phyloP scores from a whole-genome alignment of 2,329 filamentous ascomycete genomes.

The Tolypocladium endophyticum region DNA sequence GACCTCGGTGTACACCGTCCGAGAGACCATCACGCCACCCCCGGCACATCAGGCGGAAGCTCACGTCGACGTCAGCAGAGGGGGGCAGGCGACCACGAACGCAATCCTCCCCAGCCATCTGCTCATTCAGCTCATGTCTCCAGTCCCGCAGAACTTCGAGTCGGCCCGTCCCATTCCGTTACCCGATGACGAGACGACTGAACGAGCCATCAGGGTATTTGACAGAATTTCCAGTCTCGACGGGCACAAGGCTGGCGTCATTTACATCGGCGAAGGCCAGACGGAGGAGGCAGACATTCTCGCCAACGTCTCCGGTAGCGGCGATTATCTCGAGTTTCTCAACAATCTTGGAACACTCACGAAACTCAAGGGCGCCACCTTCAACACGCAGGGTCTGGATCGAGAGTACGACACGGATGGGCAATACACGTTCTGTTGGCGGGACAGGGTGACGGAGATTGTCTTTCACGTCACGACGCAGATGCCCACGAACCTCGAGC shows the following conservation, averaged over 20 bases:
- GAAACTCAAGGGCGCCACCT: conserved; percentile 67
- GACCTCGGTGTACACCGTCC: conserved; percentile 47
- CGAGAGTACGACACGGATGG: conserved; percentile 69
- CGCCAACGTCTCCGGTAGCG: conserved; percentile 74
- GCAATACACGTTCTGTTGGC: conserved; percentile 85
- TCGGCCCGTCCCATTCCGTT: conserved; percentile 63
- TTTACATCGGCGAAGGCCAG: conserved; percentile 86
- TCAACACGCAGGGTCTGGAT: conserved; percentile 91
- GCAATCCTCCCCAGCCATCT: conserved; percentile 64
- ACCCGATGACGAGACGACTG: conserved; percentile 57
- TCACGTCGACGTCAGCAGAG: conserved; percentile 36
- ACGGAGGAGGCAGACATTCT: conserved; percentile 75
- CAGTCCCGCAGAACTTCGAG: conserved; percentile 47
- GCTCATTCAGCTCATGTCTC: conserved; percentile 57
- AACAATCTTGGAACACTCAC: conserved; percentile 73
- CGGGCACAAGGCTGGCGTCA: conserved; percentile 87
- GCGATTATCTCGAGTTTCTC: conserved; percentile 80
- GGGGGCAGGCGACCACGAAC: conserved; percentile 42
- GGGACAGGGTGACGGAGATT: conserved; percentile 87
- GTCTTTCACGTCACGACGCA: conserved; percentile 94
- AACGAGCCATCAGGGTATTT: conserved; percentile 68
- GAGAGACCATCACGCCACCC: conserved; percentile 47
- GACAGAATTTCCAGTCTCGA: conserved; percentile 86
- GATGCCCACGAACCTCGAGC: conserved; percentile 82
- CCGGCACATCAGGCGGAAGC: conserved; percentile 45